phyloP scores from a whole-genome alignment of 208 protist species.

The Porcisia deanei region DNA sequence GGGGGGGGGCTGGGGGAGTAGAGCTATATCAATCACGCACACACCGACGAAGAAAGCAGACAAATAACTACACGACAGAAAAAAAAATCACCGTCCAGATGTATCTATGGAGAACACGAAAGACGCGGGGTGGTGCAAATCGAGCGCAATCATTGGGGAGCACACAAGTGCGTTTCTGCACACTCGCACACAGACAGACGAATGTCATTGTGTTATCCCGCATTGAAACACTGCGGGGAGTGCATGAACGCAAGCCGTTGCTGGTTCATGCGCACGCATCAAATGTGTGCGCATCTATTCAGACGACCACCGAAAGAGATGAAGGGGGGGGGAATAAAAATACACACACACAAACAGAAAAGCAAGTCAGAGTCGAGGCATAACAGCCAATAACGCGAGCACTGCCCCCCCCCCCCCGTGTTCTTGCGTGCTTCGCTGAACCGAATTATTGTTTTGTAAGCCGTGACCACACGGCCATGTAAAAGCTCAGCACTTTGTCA shows the following conservation, averaged over 20 bases:
- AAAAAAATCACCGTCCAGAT: neutral
- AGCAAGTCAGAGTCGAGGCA: neutral
- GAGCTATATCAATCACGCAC: neutral
- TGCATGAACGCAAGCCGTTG: too few relatives aligned
- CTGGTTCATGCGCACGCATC: neutral
- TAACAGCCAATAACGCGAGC: neutral
- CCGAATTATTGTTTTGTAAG: constrained; percentile 37
- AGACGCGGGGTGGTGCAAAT: neutral
- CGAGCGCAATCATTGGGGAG: too few relatives aligned
- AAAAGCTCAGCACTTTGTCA: constrained; percentile 79
- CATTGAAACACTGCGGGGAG: too few relatives aligned
- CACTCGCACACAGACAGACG: neutral
- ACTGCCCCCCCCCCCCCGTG: neutral
- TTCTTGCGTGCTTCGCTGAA: neutral
- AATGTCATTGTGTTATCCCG: too few relatives aligned
- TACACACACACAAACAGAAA: neutral
- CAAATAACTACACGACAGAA: neutral
- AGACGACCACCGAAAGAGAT: neutral
- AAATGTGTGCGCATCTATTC: neutral
- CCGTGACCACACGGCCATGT: constrained; percentile 80
- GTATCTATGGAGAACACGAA: neutral
- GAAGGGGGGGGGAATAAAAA: neutral
- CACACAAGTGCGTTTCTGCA: neutral
- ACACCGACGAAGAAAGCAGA: neutral
- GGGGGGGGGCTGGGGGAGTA: neutral